Evolutionary conservation across 805 yeast species (phyloP).

Genomic region (Jamesozyma gamospora): DNA sequence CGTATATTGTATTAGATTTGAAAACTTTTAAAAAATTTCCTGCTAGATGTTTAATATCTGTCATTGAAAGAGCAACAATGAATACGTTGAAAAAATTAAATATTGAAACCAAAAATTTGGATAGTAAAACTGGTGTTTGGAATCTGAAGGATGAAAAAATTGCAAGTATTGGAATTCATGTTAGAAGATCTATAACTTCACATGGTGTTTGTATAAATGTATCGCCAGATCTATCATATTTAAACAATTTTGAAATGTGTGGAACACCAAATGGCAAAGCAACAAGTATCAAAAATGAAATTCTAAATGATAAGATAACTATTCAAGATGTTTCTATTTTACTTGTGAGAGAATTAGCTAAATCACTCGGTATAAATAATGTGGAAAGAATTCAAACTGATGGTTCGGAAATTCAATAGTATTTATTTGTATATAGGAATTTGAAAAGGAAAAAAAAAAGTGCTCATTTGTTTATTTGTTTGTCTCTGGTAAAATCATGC

Average conservation of each 20-base stretch:
- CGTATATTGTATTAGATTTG: slow-evolving; percentile 71
- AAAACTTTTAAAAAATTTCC: slow-evolving; percentile 46
- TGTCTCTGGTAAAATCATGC: not conserved
- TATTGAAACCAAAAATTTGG: slow-evolving; percentile 26
- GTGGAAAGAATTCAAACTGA: slow-evolving; percentile 32
- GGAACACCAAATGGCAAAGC: slow-evolving; percentile 62
- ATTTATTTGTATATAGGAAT: too few relatives aligned
- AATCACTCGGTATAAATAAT: slow-evolving; percentile 29
- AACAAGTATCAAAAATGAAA: slow-evolving; percentile 37
- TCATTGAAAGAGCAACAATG: slow-evolving; percentile 50
- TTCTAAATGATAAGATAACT: slow-evolving; percentile 14
- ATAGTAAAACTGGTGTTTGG: slow-evolving; percentile 88
- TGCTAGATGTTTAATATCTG: slow-evolving; percentile 55
- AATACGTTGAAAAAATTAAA: slow-evolving; percentile 29
- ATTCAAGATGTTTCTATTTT: slow-evolving; percentile 34
- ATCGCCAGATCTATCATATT: slow-evolving; percentile 56
- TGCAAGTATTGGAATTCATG: slow-evolving; percentile 83
- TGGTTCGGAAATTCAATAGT: slow-evolving; percentile 14
- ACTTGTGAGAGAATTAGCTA: slow-evolving; percentile 38
- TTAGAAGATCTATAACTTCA: slow-evolving; percentile 72
- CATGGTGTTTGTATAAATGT: slow-evolving; percentile 87
- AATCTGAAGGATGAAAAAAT: slow-evolving; percentile 44
- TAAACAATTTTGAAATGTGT: slow-evolving; percentile 73
- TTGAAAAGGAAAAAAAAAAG: not conserved
- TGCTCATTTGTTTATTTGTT: not conserved